phyloP scores from a whole-genome alignment of 192 early-diverging fungal genomes.

The Gamsiella multidivaricata region DNA sequence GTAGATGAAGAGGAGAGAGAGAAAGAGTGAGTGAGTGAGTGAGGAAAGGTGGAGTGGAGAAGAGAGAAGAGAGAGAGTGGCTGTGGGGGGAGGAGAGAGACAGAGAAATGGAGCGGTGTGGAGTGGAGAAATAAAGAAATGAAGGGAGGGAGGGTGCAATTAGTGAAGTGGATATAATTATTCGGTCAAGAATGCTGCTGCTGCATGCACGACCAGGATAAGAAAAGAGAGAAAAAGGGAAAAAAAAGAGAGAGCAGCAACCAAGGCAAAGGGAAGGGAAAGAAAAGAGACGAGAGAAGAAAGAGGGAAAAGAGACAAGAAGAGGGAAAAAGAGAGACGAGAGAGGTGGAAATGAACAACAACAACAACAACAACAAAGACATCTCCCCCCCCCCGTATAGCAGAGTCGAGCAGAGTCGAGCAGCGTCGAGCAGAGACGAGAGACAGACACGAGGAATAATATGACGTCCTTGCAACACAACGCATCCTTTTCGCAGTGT shows the following conservation, averaged over 20 bases:
- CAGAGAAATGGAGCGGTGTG: no score
- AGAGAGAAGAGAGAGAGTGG: not conserved
- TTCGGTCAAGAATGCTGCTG: no score
- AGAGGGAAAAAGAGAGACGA: not conserved
- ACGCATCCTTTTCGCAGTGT: not conserved
- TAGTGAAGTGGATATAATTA: not conserved
- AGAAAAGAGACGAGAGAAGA: not conserved
- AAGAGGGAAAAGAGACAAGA: not conserved
- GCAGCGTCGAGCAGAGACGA: no score
- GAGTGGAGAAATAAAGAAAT: not conserved
- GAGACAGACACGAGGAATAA: not conserved
- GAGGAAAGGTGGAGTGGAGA: not conserved
- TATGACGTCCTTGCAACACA: not conserved
- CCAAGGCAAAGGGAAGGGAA: not conserved
- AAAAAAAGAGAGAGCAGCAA: not conserved
- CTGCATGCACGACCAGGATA: no score
- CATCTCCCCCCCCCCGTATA: no score
- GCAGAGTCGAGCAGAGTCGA: no score
- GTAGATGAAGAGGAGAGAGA: not conserved
- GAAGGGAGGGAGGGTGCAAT: not conserved
- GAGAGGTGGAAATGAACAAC: not conserved
- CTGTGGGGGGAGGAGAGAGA: conserved; percentile 1
- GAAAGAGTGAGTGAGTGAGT: not conserved
- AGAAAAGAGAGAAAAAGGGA: not conserved
- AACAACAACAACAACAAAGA: not conserved